These are phyloP conservation scores for Fragaria nilgerrensis DNA, from an alignment of 306 rosid genomes.

Conservation along the genomic window DNA sequence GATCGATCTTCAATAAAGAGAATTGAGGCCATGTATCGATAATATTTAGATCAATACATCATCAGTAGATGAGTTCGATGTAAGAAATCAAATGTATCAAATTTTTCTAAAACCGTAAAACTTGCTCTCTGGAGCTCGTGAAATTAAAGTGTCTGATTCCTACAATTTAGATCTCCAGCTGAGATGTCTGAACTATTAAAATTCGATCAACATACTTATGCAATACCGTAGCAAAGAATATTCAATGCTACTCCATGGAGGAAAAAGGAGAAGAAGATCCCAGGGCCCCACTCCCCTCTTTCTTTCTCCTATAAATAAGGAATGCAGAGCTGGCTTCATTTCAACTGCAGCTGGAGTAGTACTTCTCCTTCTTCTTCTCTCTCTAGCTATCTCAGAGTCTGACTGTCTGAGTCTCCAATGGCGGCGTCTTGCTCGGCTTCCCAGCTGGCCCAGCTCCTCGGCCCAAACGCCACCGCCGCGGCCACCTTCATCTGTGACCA, in stretches of 20 bases:
- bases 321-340: background rate
- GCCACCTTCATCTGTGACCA: constrained; percentile 57
- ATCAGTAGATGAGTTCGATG: no score
- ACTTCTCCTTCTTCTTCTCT: background rate
- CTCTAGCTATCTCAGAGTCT: background rate
- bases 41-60: no score
- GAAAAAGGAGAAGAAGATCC: background rate
- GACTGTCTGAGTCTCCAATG: constrained; percentile 24
- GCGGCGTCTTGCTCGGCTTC: constrained; percentile 45
- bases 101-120: no score
- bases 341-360: background rate
- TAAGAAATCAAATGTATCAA: no score
- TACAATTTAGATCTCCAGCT: no score
- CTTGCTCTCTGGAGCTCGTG: no score
- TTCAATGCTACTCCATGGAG: background rate
- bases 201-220: background rate
- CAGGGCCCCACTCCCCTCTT: background rate
- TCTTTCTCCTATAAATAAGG: background rate
- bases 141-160: no score
- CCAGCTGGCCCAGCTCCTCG: constrained; percentile 44
- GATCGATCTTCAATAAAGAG: no score
- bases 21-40: no score
- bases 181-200: no score
- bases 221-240: background rate
- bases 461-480: constrained; percentile 64